These are phyloP conservation scores for Rhytidhysteron rufulum DNA, from an alignment of 2,329 filamentous ascomycete species.

Conservation along the genomic window DNA sequence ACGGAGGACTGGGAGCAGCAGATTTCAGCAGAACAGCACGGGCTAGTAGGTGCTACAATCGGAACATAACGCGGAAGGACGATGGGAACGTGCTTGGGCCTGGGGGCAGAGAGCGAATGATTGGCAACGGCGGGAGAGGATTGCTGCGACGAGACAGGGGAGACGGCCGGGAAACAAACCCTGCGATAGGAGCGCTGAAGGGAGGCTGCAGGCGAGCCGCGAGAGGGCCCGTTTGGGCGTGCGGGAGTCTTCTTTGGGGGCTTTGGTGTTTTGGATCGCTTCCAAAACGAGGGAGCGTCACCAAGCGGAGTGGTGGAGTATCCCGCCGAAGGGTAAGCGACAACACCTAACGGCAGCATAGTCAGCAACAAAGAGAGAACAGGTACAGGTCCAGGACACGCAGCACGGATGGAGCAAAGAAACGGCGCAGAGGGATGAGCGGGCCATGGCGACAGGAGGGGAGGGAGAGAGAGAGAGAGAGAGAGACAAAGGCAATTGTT, in stretches of 20 bases:
- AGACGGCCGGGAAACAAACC: slow-evolving; percentile 15
- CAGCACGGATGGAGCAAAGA: too few relatives aligned
- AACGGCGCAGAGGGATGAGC: too few relatives aligned
- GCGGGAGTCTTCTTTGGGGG: slow-evolving; percentile 25
- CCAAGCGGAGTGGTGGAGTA: slow-evolving; percentile 31
- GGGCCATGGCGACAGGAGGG: neutral
- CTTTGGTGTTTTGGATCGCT: slow-evolving; percentile 24
- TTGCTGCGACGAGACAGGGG: slow-evolving; percentile 16
- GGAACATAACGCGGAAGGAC: slow-evolving; percentile 41
- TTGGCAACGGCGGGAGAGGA: slow-evolving; percentile 16
- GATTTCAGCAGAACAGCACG: slow-evolving; percentile 29
- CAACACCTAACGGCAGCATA: slow-evolving; percentile 39
- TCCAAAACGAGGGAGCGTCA: slow-evolving; percentile 29
- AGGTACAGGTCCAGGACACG: too few relatives aligned
- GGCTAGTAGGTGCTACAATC: slow-evolving; percentile 33
- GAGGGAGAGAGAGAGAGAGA: too few relatives aligned
- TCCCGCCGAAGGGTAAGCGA: slow-evolving; percentile 33
- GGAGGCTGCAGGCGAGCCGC: slow-evolving; percentile 24
- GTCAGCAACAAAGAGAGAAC: slow-evolving; percentile 29
- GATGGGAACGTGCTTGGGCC: slow-evolving; percentile 43
- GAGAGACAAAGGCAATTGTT: too few relatives aligned
- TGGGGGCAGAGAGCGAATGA: slow-evolving; percentile 20
- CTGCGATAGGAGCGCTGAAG: slow-evolving; percentile 19
- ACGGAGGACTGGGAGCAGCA: slow-evolving; percentile 31
- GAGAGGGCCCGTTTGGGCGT: slow-evolving; percentile 20